Evolutionary conservation across 2,329 filamentous ascomycete genomes (phyloP).

Genomic region (Aspergillus fructus): DNA sequence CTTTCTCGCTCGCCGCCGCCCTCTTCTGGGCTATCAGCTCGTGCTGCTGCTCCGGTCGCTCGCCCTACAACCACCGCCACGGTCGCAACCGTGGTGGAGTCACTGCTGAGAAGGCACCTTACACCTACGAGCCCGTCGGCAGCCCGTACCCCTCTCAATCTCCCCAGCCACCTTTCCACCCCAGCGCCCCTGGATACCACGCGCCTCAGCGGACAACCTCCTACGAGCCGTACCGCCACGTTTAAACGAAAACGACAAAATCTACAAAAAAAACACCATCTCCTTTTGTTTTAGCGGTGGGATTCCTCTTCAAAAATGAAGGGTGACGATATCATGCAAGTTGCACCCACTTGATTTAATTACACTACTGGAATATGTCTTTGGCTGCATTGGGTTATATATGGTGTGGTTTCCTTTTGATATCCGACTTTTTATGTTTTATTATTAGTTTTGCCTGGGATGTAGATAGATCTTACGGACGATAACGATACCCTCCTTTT

Average conservation of each 20-base stretch:
- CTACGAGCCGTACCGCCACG: conserved; percentile 41
- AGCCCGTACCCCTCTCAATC: conserved; percentile 20
- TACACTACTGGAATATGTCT: neutral
- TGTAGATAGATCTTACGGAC: conserved; percentile 20
- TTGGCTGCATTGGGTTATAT: neutral
- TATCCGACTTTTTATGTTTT: conserved; percentile 6
- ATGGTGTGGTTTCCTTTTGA: neutral
- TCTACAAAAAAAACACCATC: conserved; percentile 6
- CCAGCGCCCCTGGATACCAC: conserved; percentile 28
- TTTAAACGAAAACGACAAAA: conserved; percentile 20
- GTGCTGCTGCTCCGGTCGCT: conserved; percentile 83
- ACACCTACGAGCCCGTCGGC: conserved; percentile 59
- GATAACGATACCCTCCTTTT: conserved; percentile 22
- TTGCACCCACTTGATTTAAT: conserved; percentile 11
- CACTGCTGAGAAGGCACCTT: conserved; percentile 60
- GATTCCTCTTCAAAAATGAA: conserved; percentile 5
- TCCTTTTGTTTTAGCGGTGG: neutral
- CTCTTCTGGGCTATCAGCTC: conserved; percentile 90
- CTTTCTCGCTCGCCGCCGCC: conserved; percentile 70
- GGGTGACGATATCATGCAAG: conserved; percentile 17
- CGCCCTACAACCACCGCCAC: conserved; percentile 47
- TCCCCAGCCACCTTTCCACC: conserved; percentile 23
- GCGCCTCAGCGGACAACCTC: conserved; percentile 30
- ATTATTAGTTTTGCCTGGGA: conserved; percentile 8
- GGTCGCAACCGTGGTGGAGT: conserved; percentile 40